Percentiles rank a stretch among this genome's conserved stretches.
Evolutionary conservation across 1,139 yeast species (phyloP).

Genomic region (Eremothecium gossypii): DNA sequence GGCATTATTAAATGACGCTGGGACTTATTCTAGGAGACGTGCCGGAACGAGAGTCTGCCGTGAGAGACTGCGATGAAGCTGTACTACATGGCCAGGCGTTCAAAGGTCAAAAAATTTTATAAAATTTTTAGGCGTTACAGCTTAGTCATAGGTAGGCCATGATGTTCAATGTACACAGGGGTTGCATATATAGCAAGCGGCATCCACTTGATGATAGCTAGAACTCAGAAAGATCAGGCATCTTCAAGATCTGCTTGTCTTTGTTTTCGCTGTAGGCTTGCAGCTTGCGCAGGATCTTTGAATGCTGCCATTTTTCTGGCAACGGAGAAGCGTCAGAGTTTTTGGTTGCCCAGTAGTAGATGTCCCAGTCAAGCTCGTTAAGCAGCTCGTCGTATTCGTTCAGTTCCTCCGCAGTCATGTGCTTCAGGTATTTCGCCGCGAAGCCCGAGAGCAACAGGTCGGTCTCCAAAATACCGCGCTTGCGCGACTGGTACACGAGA

Average conservation of each 20-base stretch:
- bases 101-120: too few species aligned
- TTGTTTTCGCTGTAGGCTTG: slow-evolving; percentile 70
- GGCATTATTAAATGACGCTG: slow-evolving; percentile 14
- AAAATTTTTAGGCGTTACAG: too few species aligned
- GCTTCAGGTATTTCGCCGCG: slow-evolving; percentile 61
- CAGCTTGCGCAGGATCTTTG: slow-evolving; percentile 52
- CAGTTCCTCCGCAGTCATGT: slow-evolving; percentile 56
- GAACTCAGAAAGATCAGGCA: slow-evolving; percentile 55
- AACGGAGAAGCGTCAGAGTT: slow-evolving; percentile 73
- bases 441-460: slow-evolving; percentile 79
- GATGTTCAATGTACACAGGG: too few species aligned
- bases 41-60: too few species aligned
- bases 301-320: slow-evolving; percentile 75
- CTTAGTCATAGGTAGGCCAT: too few species aligned
- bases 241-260: slow-evolving; percentile 65
- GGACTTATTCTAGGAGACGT: too few species aligned
- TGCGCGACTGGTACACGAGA: slow-evolving; percentile 80
- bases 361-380: slow-evolving; percentile 97
- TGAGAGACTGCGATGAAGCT: too few species aligned
- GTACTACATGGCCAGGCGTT: too few species aligned
- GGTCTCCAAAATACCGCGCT: slow-evolving; percentile 91
- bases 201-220: slow-evolving; percentile 4
- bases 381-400: slow-evolving; percentile 78
- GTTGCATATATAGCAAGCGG: too few species aligned
- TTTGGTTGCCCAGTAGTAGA: slow-evolving; percentile 93